These are phyloP conservation scores for Aspergillus hancockii DNA, from an alignment of 495 filamentous ascomycete genomes.

Conservation along the genomic window DNA sequence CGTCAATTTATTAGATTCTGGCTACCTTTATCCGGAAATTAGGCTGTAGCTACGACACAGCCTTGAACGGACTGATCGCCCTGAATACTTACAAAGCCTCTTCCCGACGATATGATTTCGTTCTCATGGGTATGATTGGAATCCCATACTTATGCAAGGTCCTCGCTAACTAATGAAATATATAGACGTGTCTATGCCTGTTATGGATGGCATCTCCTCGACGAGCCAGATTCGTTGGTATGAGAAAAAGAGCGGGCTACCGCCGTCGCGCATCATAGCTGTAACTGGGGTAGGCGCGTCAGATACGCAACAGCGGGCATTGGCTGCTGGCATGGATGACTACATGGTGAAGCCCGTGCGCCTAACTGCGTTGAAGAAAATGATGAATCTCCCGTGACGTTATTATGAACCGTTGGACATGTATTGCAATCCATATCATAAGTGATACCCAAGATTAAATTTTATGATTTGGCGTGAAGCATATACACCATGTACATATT, in stretches of 20 bases:
- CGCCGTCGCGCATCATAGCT: slow-evolving; percentile 45
- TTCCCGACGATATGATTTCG: slow-evolving; percentile 41
- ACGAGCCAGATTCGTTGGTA: slow-evolving; percentile 57
- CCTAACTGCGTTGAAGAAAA: slow-evolving; percentile 37
- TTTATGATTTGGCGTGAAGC: too few species aligned
- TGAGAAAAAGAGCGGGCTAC: slow-evolving; percentile 34
- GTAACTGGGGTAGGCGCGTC: slow-evolving; percentile 48
- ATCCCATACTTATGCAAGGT: background rate
- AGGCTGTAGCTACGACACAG: slow-evolving; percentile 49
- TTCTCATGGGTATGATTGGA: slow-evolving; percentile 56
- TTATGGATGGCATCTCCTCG: slow-evolving; percentile 64
- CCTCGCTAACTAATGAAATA: background rate
- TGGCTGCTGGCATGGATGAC: slow-evolving; percentile 45
- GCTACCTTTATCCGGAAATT: slow-evolving; percentile 57
- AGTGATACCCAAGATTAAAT: too few species aligned
- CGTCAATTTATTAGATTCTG: slow-evolving; percentile 30
- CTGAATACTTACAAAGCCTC: slow-evolving; percentile 50
- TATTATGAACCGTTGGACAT: too few species aligned
- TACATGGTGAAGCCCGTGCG: slow-evolving; percentile 52
- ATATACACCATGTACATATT: too few species aligned
- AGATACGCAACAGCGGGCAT: slow-evolving; percentile 40
- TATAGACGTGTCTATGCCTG: slow-evolving; percentile 63
- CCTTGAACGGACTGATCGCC: slow-evolving; percentile 60
- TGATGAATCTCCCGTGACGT: slow-evolving; percentile 35
- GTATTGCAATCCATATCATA: too few species aligned